Percentiles rank a stretch among this genome's conserved stretches.
Evolutionary conservation across 2,329 filamentous ascomycete genomes (phyloP).

Genomic region (Clarireedia hainanense): DNA sequence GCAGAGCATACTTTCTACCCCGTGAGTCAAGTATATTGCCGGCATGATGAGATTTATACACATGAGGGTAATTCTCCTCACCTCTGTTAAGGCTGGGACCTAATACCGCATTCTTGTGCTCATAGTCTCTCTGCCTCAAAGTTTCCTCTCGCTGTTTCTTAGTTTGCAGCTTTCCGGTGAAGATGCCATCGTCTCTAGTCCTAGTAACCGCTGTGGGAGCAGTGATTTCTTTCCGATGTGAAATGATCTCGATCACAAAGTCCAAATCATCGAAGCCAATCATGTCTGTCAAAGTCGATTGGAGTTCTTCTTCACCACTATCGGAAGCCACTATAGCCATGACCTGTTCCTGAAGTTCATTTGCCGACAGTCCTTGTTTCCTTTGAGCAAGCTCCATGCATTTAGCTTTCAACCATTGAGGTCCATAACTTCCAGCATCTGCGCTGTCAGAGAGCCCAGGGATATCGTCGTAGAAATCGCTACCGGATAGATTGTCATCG

Average conservation of each 20-base stretch:
- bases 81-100: conserved; percentile 62
- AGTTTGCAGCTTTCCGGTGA: conserved; percentile 54
- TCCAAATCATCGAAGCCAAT: conserved; percentile 92
- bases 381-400: conserved; percentile 58
- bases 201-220: conserved; percentile 34
- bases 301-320: conserved; percentile 75
- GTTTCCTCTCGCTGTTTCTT: conserved; percentile 71
- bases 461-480: conserved; percentile 49
- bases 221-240: conserved; percentile 63
- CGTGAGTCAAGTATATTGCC: conserved; percentile 77
- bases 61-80: conserved; percentile 80
- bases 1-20: conserved; percentile 77
- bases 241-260: conserved; percentile 83
- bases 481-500: conserved; percentile 58
- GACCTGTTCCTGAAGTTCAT: conserved; percentile 71
- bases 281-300: conserved; percentile 81
- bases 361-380: conserved; percentile 58
- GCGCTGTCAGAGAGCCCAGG: conserved; percentile 23
- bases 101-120: conserved; percentile 73
- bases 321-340: conserved; percentile 62
- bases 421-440: conserved; percentile 38
- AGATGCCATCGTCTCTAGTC: conserved; percentile 34
- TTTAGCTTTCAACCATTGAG: conserved; percentile 63
- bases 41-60: conserved; percentile 76
- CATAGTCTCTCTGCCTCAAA: conserved; percentile 65